A percentile compares a stretch with the other conserved stretches of the same genome.
phyloP scores from a whole-genome alignment of 768 basidiomycete species.

The Serendipita indica region DNA sequence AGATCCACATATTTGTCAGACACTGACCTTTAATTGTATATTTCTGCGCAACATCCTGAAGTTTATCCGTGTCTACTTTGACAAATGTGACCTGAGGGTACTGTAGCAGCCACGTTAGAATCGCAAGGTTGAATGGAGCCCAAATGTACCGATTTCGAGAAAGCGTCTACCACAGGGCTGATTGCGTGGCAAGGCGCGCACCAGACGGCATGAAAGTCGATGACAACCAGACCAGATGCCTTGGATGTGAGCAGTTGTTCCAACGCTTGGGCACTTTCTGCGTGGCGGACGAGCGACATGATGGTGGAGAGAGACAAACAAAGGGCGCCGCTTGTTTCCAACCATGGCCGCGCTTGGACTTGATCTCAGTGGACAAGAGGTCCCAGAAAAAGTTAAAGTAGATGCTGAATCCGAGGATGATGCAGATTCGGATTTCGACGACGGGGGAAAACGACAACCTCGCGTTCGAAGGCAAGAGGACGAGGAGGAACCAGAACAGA shows the following conservation, averaged over 20 bases:
- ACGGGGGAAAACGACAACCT: neutral
- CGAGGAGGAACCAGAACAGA: neutral
- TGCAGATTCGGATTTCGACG: conserved; percentile 8
- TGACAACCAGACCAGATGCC: neutral
- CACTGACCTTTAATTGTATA: conserved; percentile 12
- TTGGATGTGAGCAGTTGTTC: neutral
- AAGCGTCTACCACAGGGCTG: neutral
- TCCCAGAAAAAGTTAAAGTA: neutral
- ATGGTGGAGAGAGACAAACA: neutral
- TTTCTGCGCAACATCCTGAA: conserved; percentile 13
- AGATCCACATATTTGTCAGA: neutral
- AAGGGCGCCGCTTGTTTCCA: neutral
- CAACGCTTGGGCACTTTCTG: neutral
- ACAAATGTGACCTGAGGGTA: conserved; percentile 13
- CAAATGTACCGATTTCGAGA: neutral
- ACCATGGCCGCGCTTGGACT: neutral
- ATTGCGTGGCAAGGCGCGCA: neutral
- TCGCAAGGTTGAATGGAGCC: neutral
- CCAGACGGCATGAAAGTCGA: neutral
- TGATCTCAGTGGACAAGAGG: neutral
- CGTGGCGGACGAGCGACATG: neutral
- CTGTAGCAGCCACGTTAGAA: neutral
- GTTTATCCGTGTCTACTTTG: conserved; percentile 17
- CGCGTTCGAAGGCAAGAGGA: neutral
- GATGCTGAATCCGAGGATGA: neutral